Evolutionary conservation across 768 basidiomycete genomes (phyloP), one percentile per base, ranked within the genome.

Genomic region (Chlorophyllum brunneum): DNA sequence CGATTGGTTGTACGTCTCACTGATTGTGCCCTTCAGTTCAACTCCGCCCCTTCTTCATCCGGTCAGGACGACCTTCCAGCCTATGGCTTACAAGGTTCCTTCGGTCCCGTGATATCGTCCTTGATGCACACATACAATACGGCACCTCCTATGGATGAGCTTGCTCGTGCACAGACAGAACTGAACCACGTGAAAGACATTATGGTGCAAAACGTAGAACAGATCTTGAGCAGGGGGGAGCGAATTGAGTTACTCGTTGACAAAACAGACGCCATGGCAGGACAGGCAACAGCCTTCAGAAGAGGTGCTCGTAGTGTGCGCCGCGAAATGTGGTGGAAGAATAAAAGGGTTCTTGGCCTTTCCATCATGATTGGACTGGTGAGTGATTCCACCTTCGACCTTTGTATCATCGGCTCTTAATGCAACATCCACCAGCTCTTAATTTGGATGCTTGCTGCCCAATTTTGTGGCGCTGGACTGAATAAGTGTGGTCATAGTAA

Each of bases 191-290:
- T 97, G 41, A 98, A 97, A 67, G 87, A 94, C 61, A 92, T 97
- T 69, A 95, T 97, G 94, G 95, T 98, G 45, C 91, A 98, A 69
- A 98, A 98, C 66, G 95, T 98, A 57, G 93, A 98, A 70, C 90
- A 94, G 66, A 95, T 98, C 57, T 80, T 99, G 36, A 87, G 82
- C 48, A 79, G 97, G 31, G 97, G 97, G 20, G 97, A 99, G 68
- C 79, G 97, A 48, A 92, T 99, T 59, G 95, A 98, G 66, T 77
- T 98, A 15, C 79, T 99, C 46, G 90, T 98, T 26, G 93, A 98
- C 73, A 97, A 97, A 77, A 99, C 97, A 24, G 95, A 98, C 64
- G 88, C 79, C 49, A 91, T 99, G 85, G 88, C 91, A 5, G 87
- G 85, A 8, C 94, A 98, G 67, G 93, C 95, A 3, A 91, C 90